Percentiles rank a stretch among this genome's conserved stretches.
Conservation (phyloP, 192 early-diverging fungal species). For the Phlyctochytrium bullatum region DNA sequence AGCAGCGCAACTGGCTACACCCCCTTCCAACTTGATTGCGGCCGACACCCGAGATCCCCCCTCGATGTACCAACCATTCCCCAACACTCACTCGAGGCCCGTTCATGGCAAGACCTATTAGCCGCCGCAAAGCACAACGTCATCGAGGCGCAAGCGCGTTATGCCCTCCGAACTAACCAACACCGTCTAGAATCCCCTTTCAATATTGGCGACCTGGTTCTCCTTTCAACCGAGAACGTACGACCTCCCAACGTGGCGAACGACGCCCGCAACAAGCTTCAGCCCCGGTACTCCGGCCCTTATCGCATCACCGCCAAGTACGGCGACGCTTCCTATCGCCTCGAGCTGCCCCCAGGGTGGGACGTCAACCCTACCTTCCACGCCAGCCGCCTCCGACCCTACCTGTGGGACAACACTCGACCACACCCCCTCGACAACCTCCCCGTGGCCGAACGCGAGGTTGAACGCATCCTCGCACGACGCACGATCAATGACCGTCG, state of each 20-base stretch:
- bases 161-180: neutral
- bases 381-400: conserved; percentile 4
- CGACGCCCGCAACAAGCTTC: conserved; percentile 7
- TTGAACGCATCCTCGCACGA: conserved; percentile 1
- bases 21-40: conserved; percentile 25
- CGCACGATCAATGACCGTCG: neutral
- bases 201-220: conserved; percentile 18
- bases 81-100: neutral
- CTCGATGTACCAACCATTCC: neutral
- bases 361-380: conserved; percentile 13
- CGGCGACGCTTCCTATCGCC: conserved; percentile 5
- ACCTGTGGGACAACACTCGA: conserved; percentile 33
- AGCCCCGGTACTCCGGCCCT: conserved; percentile 7
- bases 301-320: conserved; percentile 4
- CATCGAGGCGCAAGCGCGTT: neutral
- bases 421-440: conserved; percentile 40
- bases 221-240: conserved; percentile 9
- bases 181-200: neutral
- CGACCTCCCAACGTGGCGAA: neutral
- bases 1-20: conserved; percentile 26
- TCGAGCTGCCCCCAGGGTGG: conserved; percentile 10
- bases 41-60: conserved; percentile 8
- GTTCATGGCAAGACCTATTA: neutral
- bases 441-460: neutral
- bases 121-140: neutral